Evolutionary conservation across 2,329 filamentous ascomycete genomes (phyloP).

Genomic region (Nigrospora sphaerica): DNA sequence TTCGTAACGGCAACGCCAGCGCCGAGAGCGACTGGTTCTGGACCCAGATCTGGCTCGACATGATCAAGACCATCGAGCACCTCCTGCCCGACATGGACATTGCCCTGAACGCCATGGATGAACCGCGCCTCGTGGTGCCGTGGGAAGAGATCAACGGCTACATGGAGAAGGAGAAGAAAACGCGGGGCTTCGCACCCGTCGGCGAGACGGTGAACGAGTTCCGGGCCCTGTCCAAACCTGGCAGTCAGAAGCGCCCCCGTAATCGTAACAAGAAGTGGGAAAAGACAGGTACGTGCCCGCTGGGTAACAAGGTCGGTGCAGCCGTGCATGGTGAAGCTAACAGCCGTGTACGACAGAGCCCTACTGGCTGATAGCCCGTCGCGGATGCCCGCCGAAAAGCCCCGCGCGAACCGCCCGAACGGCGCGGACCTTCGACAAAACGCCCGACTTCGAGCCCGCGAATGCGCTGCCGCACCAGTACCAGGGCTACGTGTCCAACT

Average conservation of each 20-base stretch:
- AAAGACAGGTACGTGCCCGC: conserved; percentile 32
- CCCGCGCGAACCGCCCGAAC: conserved; percentile 43
- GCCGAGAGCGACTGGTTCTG: conserved; percentile 49
- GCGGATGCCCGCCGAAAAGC: conserved; percentile 57
- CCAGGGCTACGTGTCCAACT: conserved; percentile 55
- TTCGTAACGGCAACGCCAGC: conserved; percentile 45
- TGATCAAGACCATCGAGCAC: conserved; percentile 45
- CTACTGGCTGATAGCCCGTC: conserved; percentile 51
- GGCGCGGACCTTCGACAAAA: conserved; percentile 34
- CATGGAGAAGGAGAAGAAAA: conserved; percentile 44
- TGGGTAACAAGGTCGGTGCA: too few relatives aligned
- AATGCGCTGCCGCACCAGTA: conserved; percentile 41
- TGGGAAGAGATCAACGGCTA: conserved; percentile 53
- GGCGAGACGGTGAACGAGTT: conserved; percentile 38
- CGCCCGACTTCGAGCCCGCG: conserved; percentile 36
- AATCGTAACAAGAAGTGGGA: conserved; percentile 41
- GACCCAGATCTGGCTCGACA: conserved; percentile 48
- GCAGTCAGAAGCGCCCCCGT: conserved; percentile 23
- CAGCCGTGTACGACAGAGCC: conserved; percentile 25
- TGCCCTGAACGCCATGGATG: conserved; percentile 60
- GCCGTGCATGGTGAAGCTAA: too few relatives aligned
- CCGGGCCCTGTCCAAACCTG: conserved; percentile 31
- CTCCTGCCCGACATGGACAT: conserved; percentile 61
- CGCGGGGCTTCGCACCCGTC: conserved; percentile 33
- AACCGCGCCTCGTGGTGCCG: conserved; percentile 55